Conservation (phyloP, 768 basidiomycete genomes). For the Naganishia onofrii region DNA sequence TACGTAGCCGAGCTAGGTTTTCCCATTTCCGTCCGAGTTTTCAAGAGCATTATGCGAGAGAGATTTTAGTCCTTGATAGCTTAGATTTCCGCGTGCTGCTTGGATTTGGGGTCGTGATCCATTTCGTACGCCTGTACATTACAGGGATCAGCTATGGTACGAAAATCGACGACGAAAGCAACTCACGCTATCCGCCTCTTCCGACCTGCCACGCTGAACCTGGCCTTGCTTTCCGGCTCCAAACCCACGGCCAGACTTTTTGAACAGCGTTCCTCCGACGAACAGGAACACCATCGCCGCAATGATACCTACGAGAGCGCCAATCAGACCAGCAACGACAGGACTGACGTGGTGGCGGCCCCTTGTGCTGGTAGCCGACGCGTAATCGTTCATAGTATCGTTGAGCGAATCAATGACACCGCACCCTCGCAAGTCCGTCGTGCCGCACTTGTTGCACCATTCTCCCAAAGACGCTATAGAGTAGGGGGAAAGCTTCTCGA, state of each 20-base stretch:
- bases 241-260: background rate
- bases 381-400: conserved; percentile 25
- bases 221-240: background rate
- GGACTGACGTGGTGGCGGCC: conserved; percentile 36
- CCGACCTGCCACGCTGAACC: background rate
- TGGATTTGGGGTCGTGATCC: conserved; percentile 12
- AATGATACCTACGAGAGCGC: conserved; percentile 39
- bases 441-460: conserved; percentile 37
- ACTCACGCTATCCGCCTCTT: conserved; percentile 15
- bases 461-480: conserved; percentile 34
- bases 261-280: conserved; percentile 10
- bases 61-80: conserved; percentile 32
- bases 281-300: conserved; percentile 26
- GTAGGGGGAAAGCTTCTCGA: conserved; percentile 34
- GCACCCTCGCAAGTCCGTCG: conserved; percentile 34
- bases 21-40: background rate
- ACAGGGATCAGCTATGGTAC: background rate
- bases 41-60: too few relatives aligned
- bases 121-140: conserved; percentile 26
- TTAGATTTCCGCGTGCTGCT: conserved; percentile 26
- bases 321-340: conserved; percentile 43
- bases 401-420: conserved; percentile 27
- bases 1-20: background rate
- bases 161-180: background rate
- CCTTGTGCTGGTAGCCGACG: conserved; percentile 28